Conservation (phyloP, 164 flowering plant species). For the Magnolia officinalis region DNA sequence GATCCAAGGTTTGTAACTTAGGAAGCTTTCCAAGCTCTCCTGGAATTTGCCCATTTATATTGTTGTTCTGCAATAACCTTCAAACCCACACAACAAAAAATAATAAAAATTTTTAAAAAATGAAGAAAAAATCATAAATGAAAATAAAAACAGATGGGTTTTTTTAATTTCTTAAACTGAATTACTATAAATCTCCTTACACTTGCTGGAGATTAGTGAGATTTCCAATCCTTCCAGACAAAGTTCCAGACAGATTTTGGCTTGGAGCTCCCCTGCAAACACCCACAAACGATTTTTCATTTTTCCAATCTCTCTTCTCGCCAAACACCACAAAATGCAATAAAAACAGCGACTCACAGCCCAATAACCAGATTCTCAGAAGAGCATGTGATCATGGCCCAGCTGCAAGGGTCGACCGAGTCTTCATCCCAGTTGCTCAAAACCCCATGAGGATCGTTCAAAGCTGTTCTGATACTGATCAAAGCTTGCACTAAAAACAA, state of each 20-base stretch:
- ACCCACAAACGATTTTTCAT: neutral
- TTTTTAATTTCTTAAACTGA: neutral
- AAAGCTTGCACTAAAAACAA: slow-evolving; percentile 60
- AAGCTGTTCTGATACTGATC: slow-evolving; percentile 45
- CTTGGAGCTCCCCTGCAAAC: slow-evolving; percentile 84
- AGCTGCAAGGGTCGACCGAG: slow-evolving; percentile 97
- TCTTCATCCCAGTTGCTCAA: slow-evolving; percentile 88
- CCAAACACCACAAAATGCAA: neutral
- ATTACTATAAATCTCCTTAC: slow-evolving; percentile 39
- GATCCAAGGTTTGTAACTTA: slow-evolving; percentile 79
- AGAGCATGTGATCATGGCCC: slow-evolving; percentile 94
- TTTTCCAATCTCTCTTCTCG: neutral
- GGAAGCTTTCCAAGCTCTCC: slow-evolving; percentile 60
- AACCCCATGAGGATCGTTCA: slow-evolving; percentile 79
- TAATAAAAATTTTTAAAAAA: neutral
- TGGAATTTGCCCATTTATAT: slow-evolving; percentile 79
- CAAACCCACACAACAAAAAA: slow-evolving; percentile 12
- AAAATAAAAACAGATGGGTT: slow-evolving; percentile 3
- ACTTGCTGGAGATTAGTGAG: slow-evolving; percentile 88
- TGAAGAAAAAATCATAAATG: too few relatives aligned
- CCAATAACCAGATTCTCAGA: slow-evolving; percentile 72
- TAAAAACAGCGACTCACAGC: slow-evolving; percentile 46
- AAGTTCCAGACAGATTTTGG: slow-evolving; percentile 74
- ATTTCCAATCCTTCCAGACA: slow-evolving; percentile 64
- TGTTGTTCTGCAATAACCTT: slow-evolving; percentile 86